Base-by-base conservation (phyloP, 257 asterid species). In the Rehmannia glutinosa region DNA sequence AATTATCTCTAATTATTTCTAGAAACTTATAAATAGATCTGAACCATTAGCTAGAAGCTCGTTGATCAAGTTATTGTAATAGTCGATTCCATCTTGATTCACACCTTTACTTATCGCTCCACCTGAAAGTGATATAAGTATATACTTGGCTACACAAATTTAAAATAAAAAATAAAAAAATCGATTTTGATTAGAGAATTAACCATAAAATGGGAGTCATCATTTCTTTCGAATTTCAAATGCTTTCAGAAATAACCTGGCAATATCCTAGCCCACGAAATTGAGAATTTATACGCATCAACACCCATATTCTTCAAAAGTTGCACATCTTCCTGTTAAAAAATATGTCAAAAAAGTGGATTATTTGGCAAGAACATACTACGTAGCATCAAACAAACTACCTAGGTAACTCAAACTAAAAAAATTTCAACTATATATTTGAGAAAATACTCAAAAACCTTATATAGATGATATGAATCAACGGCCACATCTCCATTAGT, bases 381-480 rank as follows among this genome's bases (percentile, higher is more conserved):
- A n/a, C n/a, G 33, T 36, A 36, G 1, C 2, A 36, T 36, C 13
- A 36, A 9, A 7, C 13, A 36, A 36, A 36, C 9, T n/a, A n/a
- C n/a, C n/a, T n/a, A n/a, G n/a, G n/a, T n/a, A n/a, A n/a, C n/a
- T n/a, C n/a, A n/a, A n/a, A n/a, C n/a, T n/a, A n/a, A n/a, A n/a
- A n/a, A n/a, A n/a, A n/a, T n/a, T n/a, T n/a, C n/a, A n/a, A n/a
- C n/a, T 36, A 8, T 21, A 5, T 50, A 50, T 13, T 19, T 20
- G 54, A 51, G 33, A 46, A 16, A 4, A 51, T 32, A 8, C 4
- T 32, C 4, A 51, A 8, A 21, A 4, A 69, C 87, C 84, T 76
- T 76, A 42, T 76, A 79, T 1, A 11, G 52, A 66, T 83, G 81
- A 49, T 80, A 83, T 2, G 84, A 83, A 39, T 83, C 71, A n/a